Conservation (phyloP, 805 yeast genomes). For the Yarrowia sp. region DNA sequence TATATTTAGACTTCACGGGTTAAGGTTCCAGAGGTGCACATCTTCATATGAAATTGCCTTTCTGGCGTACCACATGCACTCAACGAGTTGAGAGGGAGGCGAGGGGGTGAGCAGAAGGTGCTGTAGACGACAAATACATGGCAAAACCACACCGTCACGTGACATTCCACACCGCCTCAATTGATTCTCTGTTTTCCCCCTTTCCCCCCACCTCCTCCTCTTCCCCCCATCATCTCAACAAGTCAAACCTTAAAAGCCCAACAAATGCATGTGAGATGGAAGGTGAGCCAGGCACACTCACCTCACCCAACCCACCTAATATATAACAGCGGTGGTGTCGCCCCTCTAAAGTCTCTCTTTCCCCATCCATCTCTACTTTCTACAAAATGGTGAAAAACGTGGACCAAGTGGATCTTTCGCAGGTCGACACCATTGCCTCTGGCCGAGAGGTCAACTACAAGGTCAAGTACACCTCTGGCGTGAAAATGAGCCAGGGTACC, state of each 20-base stretch:
- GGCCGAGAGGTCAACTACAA: conserved; percentile 47
- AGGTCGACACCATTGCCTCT: conserved; percentile 50
- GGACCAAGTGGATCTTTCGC: conserved; percentile 47
- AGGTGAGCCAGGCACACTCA: conserved; percentile 14
- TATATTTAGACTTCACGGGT: neutral
- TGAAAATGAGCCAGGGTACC: conserved; percentile 41
- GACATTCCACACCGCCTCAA: too few relatives aligned
- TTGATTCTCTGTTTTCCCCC: too few relatives aligned
- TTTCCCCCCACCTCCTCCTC: neutral
- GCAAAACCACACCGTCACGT: too few relatives aligned
- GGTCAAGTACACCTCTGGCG: conserved; percentile 47
- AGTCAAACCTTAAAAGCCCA: conserved; percentile 38
- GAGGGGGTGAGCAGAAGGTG: too few relatives aligned
- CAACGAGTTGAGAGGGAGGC: neutral
- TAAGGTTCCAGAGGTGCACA: neutral
- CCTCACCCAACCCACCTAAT: neutral
- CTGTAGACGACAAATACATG: too few relatives aligned
- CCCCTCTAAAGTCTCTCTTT: neutral
- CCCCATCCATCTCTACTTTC: neutral
- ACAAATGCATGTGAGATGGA: conserved; percentile 38
- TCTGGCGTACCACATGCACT: conserved; percentile 24
- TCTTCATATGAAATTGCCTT: conserved; percentile 15
- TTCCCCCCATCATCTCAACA: conserved; percentile 14
- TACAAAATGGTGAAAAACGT: conserved; percentile 41
- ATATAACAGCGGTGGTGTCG: neutral